Conservation (phyloP, 257 asterid species). For the Ocimum tenuiflorum region DNA sequence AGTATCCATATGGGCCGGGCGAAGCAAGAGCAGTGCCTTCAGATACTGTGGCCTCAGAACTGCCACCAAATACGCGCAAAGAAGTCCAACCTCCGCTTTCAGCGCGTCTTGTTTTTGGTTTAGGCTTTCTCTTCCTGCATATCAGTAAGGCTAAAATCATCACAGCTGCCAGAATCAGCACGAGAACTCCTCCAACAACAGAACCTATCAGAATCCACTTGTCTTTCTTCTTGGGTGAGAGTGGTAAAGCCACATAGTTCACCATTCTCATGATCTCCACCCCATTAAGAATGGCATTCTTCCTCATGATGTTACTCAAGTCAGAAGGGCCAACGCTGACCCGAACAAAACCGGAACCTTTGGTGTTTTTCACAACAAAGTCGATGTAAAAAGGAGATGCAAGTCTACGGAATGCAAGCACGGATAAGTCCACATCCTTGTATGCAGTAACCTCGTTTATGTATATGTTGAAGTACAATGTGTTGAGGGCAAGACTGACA, state of each 20-base stretch:
- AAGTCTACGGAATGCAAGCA: constrained; percentile 43
- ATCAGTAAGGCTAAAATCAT: constrained; percentile 18
- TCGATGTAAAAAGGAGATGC: constrained; percentile 67
- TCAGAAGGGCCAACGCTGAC: constrained; percentile 70
- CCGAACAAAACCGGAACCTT: constrained; percentile 28
- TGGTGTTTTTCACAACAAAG: constrained; percentile 40
- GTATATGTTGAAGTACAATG: constrained; percentile 54
- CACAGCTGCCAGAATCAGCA: constrained; percentile 22
- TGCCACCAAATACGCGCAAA: constrained; percentile 34
- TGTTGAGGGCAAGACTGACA: constrained; percentile 46
- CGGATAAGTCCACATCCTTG: constrained; percentile 62
- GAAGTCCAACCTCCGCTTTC: constrained; percentile 63
- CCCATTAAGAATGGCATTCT: constrained; percentile 71
- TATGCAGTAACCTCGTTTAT: constrained; percentile 52
- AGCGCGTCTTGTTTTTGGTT: constrained; percentile 27
- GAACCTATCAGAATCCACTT: constrained; percentile 39
- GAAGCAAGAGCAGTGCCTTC: constrained; percentile 40
- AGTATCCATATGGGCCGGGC: constrained; percentile 45
- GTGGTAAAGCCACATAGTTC: constrained; percentile 24
- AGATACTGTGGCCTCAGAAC: constrained; percentile 45
- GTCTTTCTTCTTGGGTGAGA: constrained; percentile 20
- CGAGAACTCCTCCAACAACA: constrained; percentile 36
- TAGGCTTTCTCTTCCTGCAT: constrained; percentile 31
- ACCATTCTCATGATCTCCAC: constrained; percentile 71
- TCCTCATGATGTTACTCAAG: constrained; percentile 43